A percentile compares a stretch with the other conserved stretches of the same genome.
Conservation (phyloP, 2,329 filamentous ascomycete genomes). For the Alternaria rosae region DNA sequence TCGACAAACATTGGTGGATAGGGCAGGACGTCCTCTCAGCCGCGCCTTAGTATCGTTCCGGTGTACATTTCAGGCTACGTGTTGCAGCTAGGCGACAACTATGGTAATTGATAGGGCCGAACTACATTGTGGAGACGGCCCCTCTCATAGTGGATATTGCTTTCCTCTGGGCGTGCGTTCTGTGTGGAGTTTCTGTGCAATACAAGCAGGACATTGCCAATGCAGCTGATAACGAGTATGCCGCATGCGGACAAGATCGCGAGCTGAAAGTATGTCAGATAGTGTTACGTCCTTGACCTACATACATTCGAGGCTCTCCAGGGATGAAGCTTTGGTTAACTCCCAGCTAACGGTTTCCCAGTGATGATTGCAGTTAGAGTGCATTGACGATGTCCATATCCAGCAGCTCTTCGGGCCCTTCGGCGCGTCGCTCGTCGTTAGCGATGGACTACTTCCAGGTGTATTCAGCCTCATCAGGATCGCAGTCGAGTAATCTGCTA, state of each 20-base stretch:
- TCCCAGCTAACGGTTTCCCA: not conserved
- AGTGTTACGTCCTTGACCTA: not conserved
- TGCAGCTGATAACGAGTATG: constrained; percentile 7
- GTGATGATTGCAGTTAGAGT: constrained; percentile 2
- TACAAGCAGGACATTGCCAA: not conserved
- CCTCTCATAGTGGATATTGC: not conserved
- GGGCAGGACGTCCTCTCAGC: not conserved
- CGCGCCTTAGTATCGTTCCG: constrained; percentile 1
- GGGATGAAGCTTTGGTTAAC: not conserved
- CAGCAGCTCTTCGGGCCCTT: constrained; percentile 4
- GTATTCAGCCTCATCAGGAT: constrained; percentile 15
- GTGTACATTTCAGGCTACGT: constrained; percentile 5
- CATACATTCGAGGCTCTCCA: not conserved
- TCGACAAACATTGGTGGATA: not conserved
- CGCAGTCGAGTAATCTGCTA: constrained; percentile 12
- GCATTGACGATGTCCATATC: constrained; percentile 12
- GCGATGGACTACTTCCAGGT: constrained; percentile 7
- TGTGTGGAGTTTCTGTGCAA: constrained; percentile 2
- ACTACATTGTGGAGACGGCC: not conserved
- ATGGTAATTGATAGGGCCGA: constrained; percentile 4
- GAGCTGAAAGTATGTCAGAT: constrained; percentile 3
- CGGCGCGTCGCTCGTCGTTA: constrained; percentile 7
- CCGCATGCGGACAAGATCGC: not conserved
- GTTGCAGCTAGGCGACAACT: not conserved
- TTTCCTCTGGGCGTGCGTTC: not conserved